Percentiles rank a stretch among this genome's conserved stretches.
Evolutionary conservation across 208 protist species (phyloP).

Genomic region (Trypanosoma lewisi): DNA sequence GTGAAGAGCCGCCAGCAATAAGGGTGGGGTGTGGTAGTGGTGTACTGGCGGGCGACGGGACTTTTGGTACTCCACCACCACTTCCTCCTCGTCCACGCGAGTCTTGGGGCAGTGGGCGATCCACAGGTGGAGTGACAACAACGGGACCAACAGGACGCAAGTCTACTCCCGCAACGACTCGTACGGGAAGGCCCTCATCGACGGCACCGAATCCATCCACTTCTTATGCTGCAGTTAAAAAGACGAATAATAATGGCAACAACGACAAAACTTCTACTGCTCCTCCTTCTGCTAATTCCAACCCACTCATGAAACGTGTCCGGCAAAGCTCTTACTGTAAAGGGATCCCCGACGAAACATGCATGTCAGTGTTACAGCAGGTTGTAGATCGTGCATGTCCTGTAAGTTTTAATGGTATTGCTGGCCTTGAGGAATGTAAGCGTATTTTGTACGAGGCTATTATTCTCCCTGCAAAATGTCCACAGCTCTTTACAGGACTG

Average conservation of each 20-base stretch:
- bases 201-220: not conserved
- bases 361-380: conserved; percentile 21
- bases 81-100: not conserved
- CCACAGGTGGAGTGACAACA: not conserved
- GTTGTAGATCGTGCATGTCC: conserved; percentile 25
- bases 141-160: not conserved
- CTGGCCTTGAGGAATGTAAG: conserved; percentile 25
- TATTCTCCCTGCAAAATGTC: conserved; percentile 96
- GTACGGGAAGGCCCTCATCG: not conserved
- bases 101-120: not conserved
- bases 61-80: conserved; percentile 6
- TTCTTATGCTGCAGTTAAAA: not conserved
- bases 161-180: not conserved
- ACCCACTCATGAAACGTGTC: conserved; percentile 17
- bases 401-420: conserved; percentile 20
- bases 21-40: not conserved
- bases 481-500: conserved; percentile 95
- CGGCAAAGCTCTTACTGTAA: conserved; percentile 19
- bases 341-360: conserved; percentile 23
- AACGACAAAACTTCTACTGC: not conserved
- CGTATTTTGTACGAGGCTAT: conserved; percentile 91
- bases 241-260: not conserved
- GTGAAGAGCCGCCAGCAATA: not conserved
- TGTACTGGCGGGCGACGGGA: not conserved
- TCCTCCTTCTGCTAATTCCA: not conserved